phyloP scores from a whole-genome alignment of 2,329 filamentous ascomycete species.

The Albophoma yamanashiensis region DNA sequence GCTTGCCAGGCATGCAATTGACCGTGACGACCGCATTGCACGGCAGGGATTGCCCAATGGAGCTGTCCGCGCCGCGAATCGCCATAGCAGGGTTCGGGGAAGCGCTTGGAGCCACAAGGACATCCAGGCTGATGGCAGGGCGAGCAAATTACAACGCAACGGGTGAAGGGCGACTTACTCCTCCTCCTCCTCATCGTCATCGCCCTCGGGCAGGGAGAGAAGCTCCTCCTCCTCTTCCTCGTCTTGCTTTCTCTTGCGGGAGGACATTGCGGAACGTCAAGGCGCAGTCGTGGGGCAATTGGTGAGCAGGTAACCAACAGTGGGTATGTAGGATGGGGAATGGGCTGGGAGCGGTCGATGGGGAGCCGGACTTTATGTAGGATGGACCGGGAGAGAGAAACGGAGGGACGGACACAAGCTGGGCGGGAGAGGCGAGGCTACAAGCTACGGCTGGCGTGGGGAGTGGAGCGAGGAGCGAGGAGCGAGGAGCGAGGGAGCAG shows the following conservation, averaged over 20 bases:
- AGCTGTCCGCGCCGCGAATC: background rate
- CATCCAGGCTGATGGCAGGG: background rate
- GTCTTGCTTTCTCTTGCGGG: conserved; percentile 46
- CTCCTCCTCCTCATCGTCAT: conserved; percentile 42
- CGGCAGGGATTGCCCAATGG: background rate
- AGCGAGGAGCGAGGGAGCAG: background rate
- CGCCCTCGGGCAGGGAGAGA: conserved; percentile 40
- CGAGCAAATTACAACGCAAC: background rate
- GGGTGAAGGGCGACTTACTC: conserved; percentile 30
- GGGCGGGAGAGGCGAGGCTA: background rate
- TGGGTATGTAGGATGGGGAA: background rate
- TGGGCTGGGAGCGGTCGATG: background rate
- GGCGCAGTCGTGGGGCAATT: background rate
- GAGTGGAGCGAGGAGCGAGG: conserved; percentile 1
- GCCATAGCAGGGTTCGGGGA: background rate
- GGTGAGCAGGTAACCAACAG: background rate
- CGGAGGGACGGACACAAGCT: background rate
- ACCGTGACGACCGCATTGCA: background rate
- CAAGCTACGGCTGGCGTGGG: background rate
- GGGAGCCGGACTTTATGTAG: conserved; percentile 1
- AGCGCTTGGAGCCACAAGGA: background rate
- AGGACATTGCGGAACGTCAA: conserved; percentile 25
- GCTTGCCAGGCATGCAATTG: background rate
- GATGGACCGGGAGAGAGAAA: background rate
- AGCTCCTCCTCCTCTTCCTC: conserved; percentile 54